Conservation (phyloP, 2,329 filamentous ascomycete genomes). For the Penicillium sp. region DNA sequence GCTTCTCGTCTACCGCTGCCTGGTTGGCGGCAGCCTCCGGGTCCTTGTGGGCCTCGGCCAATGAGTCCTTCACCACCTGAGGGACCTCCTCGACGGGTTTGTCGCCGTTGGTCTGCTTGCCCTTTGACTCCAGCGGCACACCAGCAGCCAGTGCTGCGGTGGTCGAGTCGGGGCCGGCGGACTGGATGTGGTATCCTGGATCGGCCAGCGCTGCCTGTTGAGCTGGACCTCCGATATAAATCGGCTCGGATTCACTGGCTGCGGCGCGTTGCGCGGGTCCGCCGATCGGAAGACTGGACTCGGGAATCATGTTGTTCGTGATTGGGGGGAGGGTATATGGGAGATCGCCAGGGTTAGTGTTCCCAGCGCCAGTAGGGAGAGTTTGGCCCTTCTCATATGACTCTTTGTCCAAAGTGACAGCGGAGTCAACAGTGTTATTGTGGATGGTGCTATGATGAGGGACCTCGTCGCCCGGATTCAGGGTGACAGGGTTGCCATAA, state of each 20-base stretch:
- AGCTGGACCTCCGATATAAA: slow-evolving; percentile 17
- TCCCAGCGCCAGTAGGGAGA: slow-evolving; percentile 44
- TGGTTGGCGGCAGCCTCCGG: slow-evolving; percentile 72
- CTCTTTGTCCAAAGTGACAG: slow-evolving; percentile 68
- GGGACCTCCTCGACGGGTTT: slow-evolving; percentile 39
- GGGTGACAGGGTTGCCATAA: slow-evolving; percentile 73
- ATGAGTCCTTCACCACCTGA: slow-evolving; percentile 47
- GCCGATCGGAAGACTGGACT: slow-evolving; percentile 75
- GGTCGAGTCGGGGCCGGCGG: slow-evolving; percentile 49
- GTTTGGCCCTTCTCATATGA: slow-evolving; percentile 78
- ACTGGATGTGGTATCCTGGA: slow-evolving; percentile 55
- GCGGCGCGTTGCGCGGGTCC: slow-evolving; percentile 36
- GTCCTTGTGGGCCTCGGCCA: slow-evolving; percentile 54
- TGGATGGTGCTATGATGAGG: slow-evolving; percentile 66
- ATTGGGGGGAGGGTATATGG: slow-evolving; percentile 55
- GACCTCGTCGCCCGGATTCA: slow-evolving; percentile 77
- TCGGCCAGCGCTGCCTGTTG: slow-evolving; percentile 42
- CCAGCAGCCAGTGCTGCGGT: slow-evolving; percentile 47
- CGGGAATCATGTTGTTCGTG: slow-evolving; percentile 69
- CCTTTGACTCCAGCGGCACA: slow-evolving; percentile 46
- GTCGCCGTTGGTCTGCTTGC: slow-evolving; percentile 22
- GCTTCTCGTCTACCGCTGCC: slow-evolving; percentile 72
- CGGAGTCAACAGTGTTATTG: slow-evolving; percentile 68
- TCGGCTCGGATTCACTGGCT: slow-evolving; percentile 5
- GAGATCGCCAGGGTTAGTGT: slow-evolving; percentile 32